Evolutionary conservation across 148 eudicot species (phyloP), one percentile per base, ranked within the genome.

Genomic region (Simmondsia chinensis): DNA sequence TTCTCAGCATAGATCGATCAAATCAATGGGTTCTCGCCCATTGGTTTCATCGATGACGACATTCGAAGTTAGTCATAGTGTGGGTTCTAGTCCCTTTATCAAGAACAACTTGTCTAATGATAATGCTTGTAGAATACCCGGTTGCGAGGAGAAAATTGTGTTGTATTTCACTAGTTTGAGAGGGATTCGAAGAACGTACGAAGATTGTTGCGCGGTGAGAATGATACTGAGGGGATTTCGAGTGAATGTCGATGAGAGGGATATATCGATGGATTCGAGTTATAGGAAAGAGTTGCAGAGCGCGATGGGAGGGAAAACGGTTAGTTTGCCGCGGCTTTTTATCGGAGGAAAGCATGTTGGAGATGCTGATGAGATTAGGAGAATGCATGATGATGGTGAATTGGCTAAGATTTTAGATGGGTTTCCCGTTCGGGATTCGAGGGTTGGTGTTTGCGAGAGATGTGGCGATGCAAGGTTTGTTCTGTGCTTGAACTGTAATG

Each of bases 391-490:
- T 48, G 63, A 31, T 4, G 99, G 99, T 4, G 81, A 79, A 37
- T 63, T 91, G 63, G 80, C 61, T 14, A 73, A 66, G 47, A 68
- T 82, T 48, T 43, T 85, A 47, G 81, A 72, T 42, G 96, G 83
- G 6, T 82, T 80, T 66, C 81, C 94, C 0, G 33, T 63, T 24
- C 57, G 39, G 43, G 83, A 82, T 79, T 20, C 42, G 14, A 79
- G 80, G 11, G 57, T 57, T 40, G n/a, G n/a, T n/a, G 77, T 46
- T 6, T 91, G 99, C 37, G 72, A 75, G 14, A 50, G 56, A 0
- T 91, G 99, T 56, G 99, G 99, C 21, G 96, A 91, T 70, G 79
- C 78, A 2, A 79, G 99, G 77, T 91, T 91, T 73, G 44, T 79
- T 22, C 88, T 81, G 0, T 91, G 99, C 48, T 58, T 71, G 11